These are phyloP conservation scores for Entomortierella parvispora DNA, from an alignment of 192 early-diverging fungal genomes.

Conservation along the genomic window DNA sequence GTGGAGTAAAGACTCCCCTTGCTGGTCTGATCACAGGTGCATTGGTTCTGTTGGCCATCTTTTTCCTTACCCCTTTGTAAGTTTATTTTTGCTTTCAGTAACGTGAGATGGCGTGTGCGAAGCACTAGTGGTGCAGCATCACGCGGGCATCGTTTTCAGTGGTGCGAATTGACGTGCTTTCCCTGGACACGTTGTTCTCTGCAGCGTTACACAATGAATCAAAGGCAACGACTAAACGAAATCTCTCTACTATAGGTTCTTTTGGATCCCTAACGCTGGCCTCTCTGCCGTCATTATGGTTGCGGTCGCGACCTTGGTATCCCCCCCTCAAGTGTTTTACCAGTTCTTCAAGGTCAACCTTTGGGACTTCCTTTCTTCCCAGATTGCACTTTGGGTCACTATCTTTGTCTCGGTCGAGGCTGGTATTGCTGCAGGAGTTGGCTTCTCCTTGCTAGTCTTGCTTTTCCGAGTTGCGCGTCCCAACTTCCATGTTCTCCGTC, in stretches of 20 bases:
- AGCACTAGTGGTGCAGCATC: too few relatives aligned
- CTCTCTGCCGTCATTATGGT: slow-evolving; percentile 62
- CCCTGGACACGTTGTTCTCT: too few relatives aligned
- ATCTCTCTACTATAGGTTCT: slow-evolving; percentile 63
- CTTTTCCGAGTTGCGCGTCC: slow-evolving; percentile 83
- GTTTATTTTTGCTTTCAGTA: slow-evolving; percentile 4
- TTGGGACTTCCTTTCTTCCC: slow-evolving; percentile 48
- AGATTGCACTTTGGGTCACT: slow-evolving; percentile 59
- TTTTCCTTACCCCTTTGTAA: slow-evolving; percentile 75
- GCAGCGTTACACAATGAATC: too few relatives aligned
- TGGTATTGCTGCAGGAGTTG: slow-evolving; percentile 84
- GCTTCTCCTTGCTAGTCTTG: slow-evolving; percentile 75
- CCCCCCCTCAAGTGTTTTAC: slow-evolving; percentile 53
- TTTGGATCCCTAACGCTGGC: slow-evolving; percentile 83
- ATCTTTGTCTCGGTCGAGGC: slow-evolving; percentile 70
- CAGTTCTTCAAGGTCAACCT: slow-evolving; percentile 52
- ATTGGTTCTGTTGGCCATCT: slow-evolving; percentile 86
- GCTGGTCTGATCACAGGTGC: slow-evolving; percentile 80
- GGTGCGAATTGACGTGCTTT: too few relatives aligned
- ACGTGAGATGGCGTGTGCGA: too few relatives aligned
- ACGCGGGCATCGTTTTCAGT: too few relatives aligned
- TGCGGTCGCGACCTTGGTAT: slow-evolving; percentile 31
- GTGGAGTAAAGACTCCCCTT: slow-evolving; percentile 85
- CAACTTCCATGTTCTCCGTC: slow-evolving; percentile 59
- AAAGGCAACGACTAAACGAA: too few relatives aligned